Conservation (phyloP, 2,329 filamentous ascomycete species). For the Nectriaceae sp. region DNA sequence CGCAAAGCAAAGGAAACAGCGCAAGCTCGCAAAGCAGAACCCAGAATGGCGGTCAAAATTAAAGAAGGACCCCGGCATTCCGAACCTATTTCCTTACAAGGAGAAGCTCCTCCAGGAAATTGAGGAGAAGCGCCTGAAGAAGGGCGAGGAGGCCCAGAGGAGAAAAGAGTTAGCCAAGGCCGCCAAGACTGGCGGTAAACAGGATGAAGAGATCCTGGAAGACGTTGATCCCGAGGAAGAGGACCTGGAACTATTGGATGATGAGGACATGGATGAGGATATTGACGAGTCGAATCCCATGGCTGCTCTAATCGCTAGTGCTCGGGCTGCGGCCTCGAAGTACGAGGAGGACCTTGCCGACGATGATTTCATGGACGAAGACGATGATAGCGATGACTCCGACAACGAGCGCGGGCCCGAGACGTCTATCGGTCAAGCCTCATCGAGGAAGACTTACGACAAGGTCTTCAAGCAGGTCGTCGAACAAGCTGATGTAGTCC, state of each 20-base stretch:
- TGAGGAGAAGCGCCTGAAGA: slow-evolving; percentile 80
- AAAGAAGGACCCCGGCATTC: slow-evolving; percentile 98
- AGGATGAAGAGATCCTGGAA: slow-evolving; percentile 48
- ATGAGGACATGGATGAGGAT: slow-evolving; percentile 56
- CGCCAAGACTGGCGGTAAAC: slow-evolving; percentile 53
- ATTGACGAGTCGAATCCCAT: slow-evolving; percentile 80
- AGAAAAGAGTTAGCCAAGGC: slow-evolving; percentile 73
- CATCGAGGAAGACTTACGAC: slow-evolving; percentile 85
- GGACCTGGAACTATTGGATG: slow-evolving; percentile 52
- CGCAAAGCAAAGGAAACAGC: slow-evolving; percentile 87
- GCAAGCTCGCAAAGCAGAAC: slow-evolving; percentile 92
- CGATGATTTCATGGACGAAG: slow-evolving; percentile 58
- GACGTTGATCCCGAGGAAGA: slow-evolving; percentile 49
- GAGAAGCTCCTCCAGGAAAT: slow-evolving; percentile 93
- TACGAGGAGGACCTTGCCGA: slow-evolving; percentile 69
- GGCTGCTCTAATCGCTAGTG: slow-evolving; percentile 87
- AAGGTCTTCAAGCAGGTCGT: slow-evolving; percentile 95
- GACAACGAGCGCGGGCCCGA: slow-evolving; percentile 59
- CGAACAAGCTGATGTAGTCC: slow-evolving; percentile 83
- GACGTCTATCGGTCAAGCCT: slow-evolving; percentile 53
- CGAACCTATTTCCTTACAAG: slow-evolving; percentile 97
- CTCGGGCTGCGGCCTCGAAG: slow-evolving; percentile 73
- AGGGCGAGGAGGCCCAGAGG: slow-evolving; percentile 75
- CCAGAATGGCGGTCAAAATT: slow-evolving; percentile 93
- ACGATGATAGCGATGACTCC: slow-evolving; percentile 41